These are phyloP conservation scores for Gentiana dahurica DNA, from an alignment of 257 asterid genomes.

Conservation along the genomic window DNA sequence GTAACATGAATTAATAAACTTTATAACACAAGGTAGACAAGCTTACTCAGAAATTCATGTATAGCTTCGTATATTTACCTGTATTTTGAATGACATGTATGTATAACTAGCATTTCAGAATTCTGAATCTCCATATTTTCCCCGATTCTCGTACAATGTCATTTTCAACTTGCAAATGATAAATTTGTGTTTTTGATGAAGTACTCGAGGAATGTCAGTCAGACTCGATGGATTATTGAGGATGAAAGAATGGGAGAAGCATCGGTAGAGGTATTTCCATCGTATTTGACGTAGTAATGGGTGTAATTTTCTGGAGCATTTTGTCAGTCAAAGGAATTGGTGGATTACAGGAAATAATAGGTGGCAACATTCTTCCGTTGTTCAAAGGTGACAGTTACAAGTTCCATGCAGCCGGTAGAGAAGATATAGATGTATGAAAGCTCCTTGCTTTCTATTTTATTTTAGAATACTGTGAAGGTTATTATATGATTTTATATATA, in stretches of 20 bases:
- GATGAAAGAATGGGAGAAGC: constrained; percentile 99
- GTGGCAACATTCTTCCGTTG: constrained; percentile 70
- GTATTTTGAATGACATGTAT: too few species aligned
- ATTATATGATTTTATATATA: constrained; percentile 1
- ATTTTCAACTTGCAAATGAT: neutral
- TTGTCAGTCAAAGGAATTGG: constrained; percentile 6
- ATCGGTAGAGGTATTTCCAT: constrained; percentile 66
- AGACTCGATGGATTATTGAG: constrained; percentile 89
- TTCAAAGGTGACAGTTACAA: constrained; percentile 75
- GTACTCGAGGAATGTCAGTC: constrained; percentile 95
- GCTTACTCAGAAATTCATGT: too few species aligned
- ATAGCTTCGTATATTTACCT: too few species aligned
- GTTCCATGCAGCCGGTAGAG: constrained; percentile 99
- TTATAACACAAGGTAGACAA: too few species aligned
- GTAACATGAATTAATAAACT: too few species aligned
- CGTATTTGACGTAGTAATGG: constrained; percentile 6
- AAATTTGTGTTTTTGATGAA: constrained; percentile 21
- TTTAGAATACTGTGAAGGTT: neutral
- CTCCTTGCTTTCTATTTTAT: constrained; percentile 12
- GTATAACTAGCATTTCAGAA: too few species aligned
- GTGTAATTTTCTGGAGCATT: constrained; percentile 9
- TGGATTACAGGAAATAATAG: constrained; percentile 71
- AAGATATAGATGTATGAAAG: constrained; percentile 82
- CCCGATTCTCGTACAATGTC: neutral
- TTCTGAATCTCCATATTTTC: too few species aligned